Conservation (phyloP, 345 rosid genomes). For the Aquilaria sinensis region DNA sequence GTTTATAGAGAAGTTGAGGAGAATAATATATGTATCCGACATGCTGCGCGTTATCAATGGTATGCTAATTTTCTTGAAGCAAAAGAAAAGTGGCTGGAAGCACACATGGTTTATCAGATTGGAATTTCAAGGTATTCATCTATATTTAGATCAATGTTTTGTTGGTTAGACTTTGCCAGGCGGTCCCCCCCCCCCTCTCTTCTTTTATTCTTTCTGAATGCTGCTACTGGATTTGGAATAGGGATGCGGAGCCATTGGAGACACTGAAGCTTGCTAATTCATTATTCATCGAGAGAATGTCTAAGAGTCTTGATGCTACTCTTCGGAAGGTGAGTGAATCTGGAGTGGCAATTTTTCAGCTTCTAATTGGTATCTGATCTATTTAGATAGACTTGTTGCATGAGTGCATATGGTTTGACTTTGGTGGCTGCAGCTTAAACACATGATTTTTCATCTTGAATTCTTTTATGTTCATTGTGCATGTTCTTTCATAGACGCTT, state of each 20-base stretch:
- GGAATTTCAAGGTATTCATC: slow-evolving; percentile 64
- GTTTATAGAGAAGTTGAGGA: slow-evolving; percentile 58
- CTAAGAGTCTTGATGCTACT: slow-evolving; percentile 39
- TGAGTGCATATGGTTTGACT: too few relatives aligned
- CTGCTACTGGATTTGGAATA: slow-evolving; percentile 20
- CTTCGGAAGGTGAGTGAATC: slow-evolving; percentile 37
- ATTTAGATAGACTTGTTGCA: too few relatives aligned
- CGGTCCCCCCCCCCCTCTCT: not conserved
- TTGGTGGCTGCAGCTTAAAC: too few relatives aligned
- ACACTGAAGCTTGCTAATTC: slow-evolving; percentile 55
- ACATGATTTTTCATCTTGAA: too few relatives aligned
- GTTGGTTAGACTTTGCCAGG: not conserved
- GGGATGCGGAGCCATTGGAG: slow-evolving; percentile 65
- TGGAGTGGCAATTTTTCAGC: not conserved
- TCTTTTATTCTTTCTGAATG: not conserved
- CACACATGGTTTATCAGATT: slow-evolving; percentile 51
- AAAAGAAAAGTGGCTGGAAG: slow-evolving; percentile 63
- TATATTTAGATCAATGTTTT: not conserved
- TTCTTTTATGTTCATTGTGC: too few relatives aligned
- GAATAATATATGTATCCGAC: slow-evolving; percentile 35
- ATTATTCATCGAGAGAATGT: slow-evolving; percentile 59
- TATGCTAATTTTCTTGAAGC: slow-evolving; percentile 74
- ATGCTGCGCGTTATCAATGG: slow-evolving; percentile 66
- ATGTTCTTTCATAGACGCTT: too few relatives aligned
- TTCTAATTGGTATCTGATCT: too few relatives aligned